phyloP scores from a whole-genome alignment of 2,329 filamentous ascomycete genomes.

The Beauveria medogensis region DNA sequence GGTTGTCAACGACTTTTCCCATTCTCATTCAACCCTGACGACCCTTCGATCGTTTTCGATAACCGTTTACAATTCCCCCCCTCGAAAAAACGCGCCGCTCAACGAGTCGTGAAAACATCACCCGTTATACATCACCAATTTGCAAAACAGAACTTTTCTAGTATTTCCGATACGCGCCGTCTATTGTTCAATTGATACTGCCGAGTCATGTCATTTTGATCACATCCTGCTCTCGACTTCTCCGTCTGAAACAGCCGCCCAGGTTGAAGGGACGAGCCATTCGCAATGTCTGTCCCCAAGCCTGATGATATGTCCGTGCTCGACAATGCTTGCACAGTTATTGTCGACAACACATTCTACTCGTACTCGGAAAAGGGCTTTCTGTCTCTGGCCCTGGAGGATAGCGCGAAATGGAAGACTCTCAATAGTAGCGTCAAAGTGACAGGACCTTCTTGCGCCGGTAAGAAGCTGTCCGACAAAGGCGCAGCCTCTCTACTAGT shows the following conservation, averaged over 20 bases:
- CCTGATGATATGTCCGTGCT: slow-evolving; percentile 53
- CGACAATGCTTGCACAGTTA: slow-evolving; percentile 70
- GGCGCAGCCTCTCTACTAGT: slow-evolving; percentile 63
- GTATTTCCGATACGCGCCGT: background rate
- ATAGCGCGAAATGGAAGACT: slow-evolving; percentile 64
- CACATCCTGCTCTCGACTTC: background rate
- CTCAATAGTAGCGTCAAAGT: slow-evolving; percentile 61
- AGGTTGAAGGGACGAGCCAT: slow-evolving; percentile 4
- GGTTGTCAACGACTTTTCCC: background rate
- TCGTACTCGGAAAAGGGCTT: slow-evolving; percentile 70
- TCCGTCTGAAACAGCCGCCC: background rate
- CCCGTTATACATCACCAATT: background rate
- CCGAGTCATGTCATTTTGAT: slow-evolving; percentile 28
- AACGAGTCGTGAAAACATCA: background rate
- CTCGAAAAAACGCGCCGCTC: background rate
- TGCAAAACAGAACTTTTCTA: background rate
- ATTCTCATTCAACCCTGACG: background rate
- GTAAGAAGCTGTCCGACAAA: slow-evolving; percentile 52
- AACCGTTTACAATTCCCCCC: background rate
- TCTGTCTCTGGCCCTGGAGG: slow-evolving; percentile 59
- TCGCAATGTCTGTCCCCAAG: slow-evolving; percentile 60
- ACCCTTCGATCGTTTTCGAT: background rate
- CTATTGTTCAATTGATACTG: slow-evolving; percentile 15
- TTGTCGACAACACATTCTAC: slow-evolving; percentile 77
- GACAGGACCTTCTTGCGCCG: slow-evolving; percentile 69